Percentiles rank a stretch among this genome's conserved stretches.
phyloP scores from a whole-genome alignment of 495 filamentous ascomycete species.

The Hypoxylon subgilvum region DNA sequence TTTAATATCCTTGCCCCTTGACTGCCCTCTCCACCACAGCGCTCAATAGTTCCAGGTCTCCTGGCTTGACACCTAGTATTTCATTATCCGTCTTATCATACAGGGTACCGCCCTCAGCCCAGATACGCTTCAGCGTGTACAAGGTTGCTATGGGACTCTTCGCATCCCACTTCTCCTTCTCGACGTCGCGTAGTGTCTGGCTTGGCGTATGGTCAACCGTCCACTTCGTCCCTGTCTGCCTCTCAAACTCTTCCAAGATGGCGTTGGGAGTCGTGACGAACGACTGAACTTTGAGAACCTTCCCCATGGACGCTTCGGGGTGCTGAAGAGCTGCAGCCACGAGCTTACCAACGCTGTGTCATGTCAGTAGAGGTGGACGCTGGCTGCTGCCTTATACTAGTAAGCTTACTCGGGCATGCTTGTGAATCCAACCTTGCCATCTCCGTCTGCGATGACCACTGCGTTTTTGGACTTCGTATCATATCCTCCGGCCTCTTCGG shows the following conservation, averaged over 20 bases:
- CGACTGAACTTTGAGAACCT: slow-evolving; percentile 70
- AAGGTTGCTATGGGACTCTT: slow-evolving; percentile 59
- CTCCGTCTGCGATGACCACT: slow-evolving; percentile 62
- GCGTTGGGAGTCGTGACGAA: slow-evolving; percentile 68
- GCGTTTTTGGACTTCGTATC: slow-evolving; percentile 62
- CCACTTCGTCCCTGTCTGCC: slow-evolving; percentile 64
- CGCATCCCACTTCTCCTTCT: slow-evolving; percentile 62
- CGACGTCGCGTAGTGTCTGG: slow-evolving; percentile 56
- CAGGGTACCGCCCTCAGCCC: slow-evolving; percentile 73
- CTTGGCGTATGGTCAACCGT: slow-evolving; percentile 60
- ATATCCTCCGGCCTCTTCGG: slow-evolving; percentile 57
- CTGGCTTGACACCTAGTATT: slow-evolving; percentile 54
- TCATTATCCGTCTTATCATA: slow-evolving; percentile 72
- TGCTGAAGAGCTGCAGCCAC: slow-evolving; percentile 64
- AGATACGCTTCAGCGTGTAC: slow-evolving; percentile 68
- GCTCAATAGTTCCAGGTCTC: slow-evolving; percentile 56
- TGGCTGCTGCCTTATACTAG: neutral
- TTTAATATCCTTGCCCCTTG: slow-evolving; percentile 29
- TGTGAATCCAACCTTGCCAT: slow-evolving; percentile 66
- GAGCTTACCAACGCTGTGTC: slow-evolving; percentile 66
- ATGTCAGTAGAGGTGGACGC: slow-evolving; percentile 1
- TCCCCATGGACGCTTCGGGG: slow-evolving; percentile 57
- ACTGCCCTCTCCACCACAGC: slow-evolving; percentile 52
- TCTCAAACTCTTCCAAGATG: slow-evolving; percentile 70
- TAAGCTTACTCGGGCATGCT: slow-evolving; percentile 69